These are phyloP conservation scores for Primulina eburnea DNA, from an alignment of 257 asterid species.

Conservation along the genomic window DNA sequence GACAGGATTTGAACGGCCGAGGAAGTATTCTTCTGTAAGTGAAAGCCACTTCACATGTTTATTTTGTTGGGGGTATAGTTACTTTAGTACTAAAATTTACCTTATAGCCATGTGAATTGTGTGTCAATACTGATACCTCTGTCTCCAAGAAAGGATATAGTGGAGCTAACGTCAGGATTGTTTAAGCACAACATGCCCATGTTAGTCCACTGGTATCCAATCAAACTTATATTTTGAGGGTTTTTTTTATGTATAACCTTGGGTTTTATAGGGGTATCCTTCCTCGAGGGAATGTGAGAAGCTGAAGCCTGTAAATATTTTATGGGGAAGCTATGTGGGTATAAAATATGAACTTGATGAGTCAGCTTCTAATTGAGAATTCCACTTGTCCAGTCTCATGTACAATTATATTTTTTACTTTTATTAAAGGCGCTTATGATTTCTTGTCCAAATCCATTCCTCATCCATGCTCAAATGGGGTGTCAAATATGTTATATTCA, in stretches of 20 bases:
- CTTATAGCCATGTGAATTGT: background rate
- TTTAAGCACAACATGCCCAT: too few species aligned
- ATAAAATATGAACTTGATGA: background rate
- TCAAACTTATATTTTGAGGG: background rate
- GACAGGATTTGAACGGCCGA: too few species aligned
- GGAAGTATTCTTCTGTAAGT: too few species aligned
- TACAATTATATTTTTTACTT: background rate
- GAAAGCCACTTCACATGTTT: background rate
- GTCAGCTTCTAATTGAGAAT: too few species aligned
- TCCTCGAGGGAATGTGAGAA: background rate
- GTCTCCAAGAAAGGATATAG: too few species aligned
- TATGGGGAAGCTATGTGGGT: background rate
- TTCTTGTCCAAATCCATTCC: background rate
- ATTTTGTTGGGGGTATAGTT: conserved; percentile 1
- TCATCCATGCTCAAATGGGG: background rate
- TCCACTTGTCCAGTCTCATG: too few species aligned
- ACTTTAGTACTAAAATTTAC: conserved; percentile 6
- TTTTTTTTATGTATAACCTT: background rate
- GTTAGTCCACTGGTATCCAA: background rate
- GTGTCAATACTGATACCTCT: background rate
- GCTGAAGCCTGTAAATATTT: background rate
- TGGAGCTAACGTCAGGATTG: too few species aligned
- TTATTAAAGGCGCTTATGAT: background rate
- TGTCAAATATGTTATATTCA: background rate
- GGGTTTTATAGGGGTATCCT: background rate